phyloP scores from a whole-genome alignment of 495 filamentous ascomycete species.

The Friedmanniomyces simplex region DNA sequence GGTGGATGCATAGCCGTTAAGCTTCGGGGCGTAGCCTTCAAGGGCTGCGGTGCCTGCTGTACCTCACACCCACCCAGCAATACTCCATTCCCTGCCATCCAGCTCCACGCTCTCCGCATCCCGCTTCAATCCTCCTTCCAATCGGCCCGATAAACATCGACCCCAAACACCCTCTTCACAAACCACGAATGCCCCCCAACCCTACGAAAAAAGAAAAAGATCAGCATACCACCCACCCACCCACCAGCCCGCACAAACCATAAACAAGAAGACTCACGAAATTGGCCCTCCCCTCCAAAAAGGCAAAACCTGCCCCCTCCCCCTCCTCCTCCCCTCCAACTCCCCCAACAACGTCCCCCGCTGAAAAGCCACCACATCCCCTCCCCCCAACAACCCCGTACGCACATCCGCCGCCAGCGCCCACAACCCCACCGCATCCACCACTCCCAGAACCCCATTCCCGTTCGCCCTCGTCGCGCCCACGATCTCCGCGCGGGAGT shows the following conservation, averaged over 20 bases:
- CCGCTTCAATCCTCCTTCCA: background rate
- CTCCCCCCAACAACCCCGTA: slow-evolving; percentile 11
- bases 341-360: slow-evolving; percentile 7
- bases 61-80: too few species aligned
- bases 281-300: slow-evolving; percentile 19
- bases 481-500: slow-evolving; percentile 10
- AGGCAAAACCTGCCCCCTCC: slow-evolving; percentile 13
- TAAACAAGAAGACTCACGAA: too few species aligned
- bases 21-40: too few species aligned
- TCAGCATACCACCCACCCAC: background rate
- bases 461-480: slow-evolving; percentile 1
- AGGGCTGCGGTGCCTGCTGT: too few species aligned
- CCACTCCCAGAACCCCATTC: slow-evolving; percentile 1
- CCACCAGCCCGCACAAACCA: background rate
- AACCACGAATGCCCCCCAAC: slow-evolving; percentile 12
- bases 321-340: slow-evolving; percentile 13
- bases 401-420: slow-evolving; percentile 13
- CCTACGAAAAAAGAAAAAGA: background rate
- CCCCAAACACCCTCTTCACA: slow-evolving; percentile 5
- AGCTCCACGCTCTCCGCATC: too few species aligned
- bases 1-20: too few species aligned
- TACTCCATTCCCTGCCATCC: too few species aligned
- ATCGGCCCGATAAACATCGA: slow-evolving; percentile 6
- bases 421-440: slow-evolving; percentile 19
- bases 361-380: slow-evolving; percentile 16